Base-by-base conservation (phyloP, 352 stramenopile genomes). In the Blastocystis sp. region DNA sequence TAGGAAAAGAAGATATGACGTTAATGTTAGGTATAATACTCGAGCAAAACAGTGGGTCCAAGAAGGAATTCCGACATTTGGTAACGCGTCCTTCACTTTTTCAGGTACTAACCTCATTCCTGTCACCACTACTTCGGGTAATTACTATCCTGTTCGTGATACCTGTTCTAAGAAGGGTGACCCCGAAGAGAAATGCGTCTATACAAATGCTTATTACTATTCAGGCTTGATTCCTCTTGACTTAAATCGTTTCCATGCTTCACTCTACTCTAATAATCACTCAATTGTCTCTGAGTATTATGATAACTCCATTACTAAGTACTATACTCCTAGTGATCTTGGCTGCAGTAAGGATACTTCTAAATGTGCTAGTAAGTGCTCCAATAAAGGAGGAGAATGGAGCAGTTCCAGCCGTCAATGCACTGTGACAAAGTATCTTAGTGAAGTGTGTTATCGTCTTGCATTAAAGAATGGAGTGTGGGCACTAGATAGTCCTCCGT, bases 131-230 rank as follows among this genome's bases (percentile, higher is more conserved):
- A 59, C 37, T 40, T 27, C 4, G 40, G 77, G 77, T 30, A 30
- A 42, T 6, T 54, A 88, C 48, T 88, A 88, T 66, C 77, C 77
- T 37, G 33, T 78, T 88, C 58, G 77, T 77, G 77, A 88, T 70
- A 24, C 53, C 27, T 88, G 77, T 48, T 51, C 33, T 30, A 88
- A 88, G 44, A 68, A 77, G 33, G 77, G 77, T 42, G 77, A 88
- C 48, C 77, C 77, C 57, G 22, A 19, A 35, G 51, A 81, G 54
- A 59, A 59, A 44, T 88, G 77, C 24, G 5, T 56, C 17, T 58
- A 73, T 42, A 77, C 58, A 11, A 27, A 88, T 22, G 58, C 77
- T 33, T 33, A 48, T 19, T 70, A 70, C 22, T 88, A 77, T 51
- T 9, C 56, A 17, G 17, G 17, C 27, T 17, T 62, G 56, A 33